A percentile compares a stretch with the other conserved stretches of the same genome.
phyloP scores from a whole-genome alignment of 495 filamentous ascomycete species.

The Talaromyces wortmannii region DNA sequence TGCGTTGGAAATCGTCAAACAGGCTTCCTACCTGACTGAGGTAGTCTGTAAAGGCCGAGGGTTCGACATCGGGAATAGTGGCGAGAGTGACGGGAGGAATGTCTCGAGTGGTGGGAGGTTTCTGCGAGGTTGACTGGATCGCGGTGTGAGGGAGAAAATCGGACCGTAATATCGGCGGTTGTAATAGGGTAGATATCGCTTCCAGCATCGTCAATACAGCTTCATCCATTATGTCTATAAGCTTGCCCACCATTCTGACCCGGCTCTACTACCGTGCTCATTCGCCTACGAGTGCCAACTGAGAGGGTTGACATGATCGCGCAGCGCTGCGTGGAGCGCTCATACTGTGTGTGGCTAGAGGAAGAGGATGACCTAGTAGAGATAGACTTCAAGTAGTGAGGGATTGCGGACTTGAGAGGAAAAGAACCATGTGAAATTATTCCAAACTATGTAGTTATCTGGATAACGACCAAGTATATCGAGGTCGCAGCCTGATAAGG shows the following conservation, averaged over 20 bases:
- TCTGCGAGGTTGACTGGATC: conserved; percentile 51
- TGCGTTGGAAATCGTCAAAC: conserved; percentile 63
- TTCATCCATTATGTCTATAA: background rate
- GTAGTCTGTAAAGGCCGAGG: conserved; percentile 62
- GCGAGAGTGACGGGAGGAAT: conserved; percentile 79
- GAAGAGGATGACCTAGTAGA: too few relatives aligned
- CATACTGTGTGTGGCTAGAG: too few relatives aligned
- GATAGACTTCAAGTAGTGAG: too few relatives aligned
- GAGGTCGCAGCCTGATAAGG: too few relatives aligned
- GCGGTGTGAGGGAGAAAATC: conserved; percentile 62
- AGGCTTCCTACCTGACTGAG: conserved; percentile 60
- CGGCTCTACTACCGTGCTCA: conserved; percentile 49
- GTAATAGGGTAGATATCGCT: conserved; percentile 76
- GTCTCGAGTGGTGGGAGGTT: conserved; percentile 65
- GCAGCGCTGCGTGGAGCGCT: background rate
- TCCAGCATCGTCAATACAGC: conserved; percentile 13
- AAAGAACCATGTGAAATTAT: too few relatives aligned
- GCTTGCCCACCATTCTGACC: conserved; percentile 53
- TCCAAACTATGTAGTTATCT: too few relatives aligned
- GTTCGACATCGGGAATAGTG: conserved; percentile 66
- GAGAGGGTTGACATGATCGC: background rate
- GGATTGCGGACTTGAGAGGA: too few relatives aligned
- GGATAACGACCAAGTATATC: too few relatives aligned
- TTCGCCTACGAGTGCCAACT: conserved; percentile 28
- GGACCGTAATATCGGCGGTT: conserved; percentile 71